A percentile compares a stretch with the other conserved stretches of the same genome.
Conservation (phyloP, 2,329 filamentous ascomycete genomes). For the Aspergillus quadrilineatus region DNA sequence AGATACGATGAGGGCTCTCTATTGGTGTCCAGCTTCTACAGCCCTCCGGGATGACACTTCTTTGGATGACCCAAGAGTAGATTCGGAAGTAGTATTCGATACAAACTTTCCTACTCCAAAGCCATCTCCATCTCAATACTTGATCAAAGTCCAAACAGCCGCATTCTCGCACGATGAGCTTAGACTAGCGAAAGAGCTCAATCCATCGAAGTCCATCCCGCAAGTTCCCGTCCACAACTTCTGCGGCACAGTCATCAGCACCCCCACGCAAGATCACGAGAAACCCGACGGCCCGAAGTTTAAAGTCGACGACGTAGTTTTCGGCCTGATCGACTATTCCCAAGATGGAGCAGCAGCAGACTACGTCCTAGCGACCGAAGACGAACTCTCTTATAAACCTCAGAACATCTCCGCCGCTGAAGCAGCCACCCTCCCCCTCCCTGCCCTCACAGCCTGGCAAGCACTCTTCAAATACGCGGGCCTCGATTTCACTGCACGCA, state of each 20-base stretch:
- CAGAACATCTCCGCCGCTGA: conserved; percentile 35
- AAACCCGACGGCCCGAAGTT: conserved; percentile 36
- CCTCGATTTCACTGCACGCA: conserved; percentile 27
- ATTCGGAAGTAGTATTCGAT: conserved; percentile 34
- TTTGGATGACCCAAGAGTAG: conserved; percentile 18
- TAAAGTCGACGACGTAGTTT: conserved; percentile 42
- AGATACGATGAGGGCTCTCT: conserved; percentile 40
- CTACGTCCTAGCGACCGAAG: conserved; percentile 38
- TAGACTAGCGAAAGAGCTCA: conserved; percentile 24
- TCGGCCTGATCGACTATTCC: conserved; percentile 38
- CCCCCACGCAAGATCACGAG: conserved; percentile 32
- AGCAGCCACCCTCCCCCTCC: conserved; percentile 39
- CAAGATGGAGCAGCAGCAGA: conserved; percentile 45
- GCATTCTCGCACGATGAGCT: conserved; percentile 43
- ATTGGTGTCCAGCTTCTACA: conserved; percentile 31
- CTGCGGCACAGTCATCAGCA: conserved; percentile 40
- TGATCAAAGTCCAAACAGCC: conserved; percentile 42
- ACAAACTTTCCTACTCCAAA: conserved; percentile 38
- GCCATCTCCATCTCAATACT: conserved; percentile 38
- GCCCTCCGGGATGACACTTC: conserved; percentile 15
- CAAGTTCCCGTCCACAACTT: conserved; percentile 44
- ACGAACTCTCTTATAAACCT: conserved; percentile 41
- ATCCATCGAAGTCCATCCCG: conserved; percentile 29
- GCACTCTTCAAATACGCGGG: conserved; percentile 39
- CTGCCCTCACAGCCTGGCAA: conserved; percentile 44